phyloP scores from a whole-genome alignment of 2,329 filamentous ascomycete genomes.

The Alternaria longipes region DNA sequence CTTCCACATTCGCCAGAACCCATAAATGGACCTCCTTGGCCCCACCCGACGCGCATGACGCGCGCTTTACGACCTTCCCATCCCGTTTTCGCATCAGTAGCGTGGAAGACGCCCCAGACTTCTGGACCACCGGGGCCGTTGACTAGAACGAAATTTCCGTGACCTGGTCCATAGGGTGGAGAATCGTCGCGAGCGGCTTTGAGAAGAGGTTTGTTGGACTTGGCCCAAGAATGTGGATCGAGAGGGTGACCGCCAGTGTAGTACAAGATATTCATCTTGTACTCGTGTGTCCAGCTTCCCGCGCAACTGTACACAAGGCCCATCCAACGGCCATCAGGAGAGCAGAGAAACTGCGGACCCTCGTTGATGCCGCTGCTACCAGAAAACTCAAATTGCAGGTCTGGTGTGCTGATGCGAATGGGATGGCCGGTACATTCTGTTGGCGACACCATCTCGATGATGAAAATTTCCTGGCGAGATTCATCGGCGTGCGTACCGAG shows the following conservation, averaged over 20 bases:
- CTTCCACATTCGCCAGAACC: conserved; percentile 51
- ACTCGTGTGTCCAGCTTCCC: conserved; percentile 58
- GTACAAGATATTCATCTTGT: conserved; percentile 59
- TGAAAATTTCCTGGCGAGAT: conserved; percentile 56
- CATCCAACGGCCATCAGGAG: conserved; percentile 51
- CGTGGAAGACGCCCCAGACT: conserved; percentile 57
- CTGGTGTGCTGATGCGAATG: conserved; percentile 53
- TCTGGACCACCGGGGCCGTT: conserved; percentile 48
- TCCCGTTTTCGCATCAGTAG: conserved; percentile 57
- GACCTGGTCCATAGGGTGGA: conserved; percentile 57
- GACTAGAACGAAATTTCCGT: conserved; percentile 56
- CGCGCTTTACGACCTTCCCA: conserved; percentile 57
- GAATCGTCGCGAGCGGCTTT: conserved; percentile 44
- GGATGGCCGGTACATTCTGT: conserved; percentile 48
- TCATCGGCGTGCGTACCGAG: conserved; percentile 48
- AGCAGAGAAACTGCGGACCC: conserved; percentile 52
- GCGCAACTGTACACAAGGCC: conserved; percentile 60
- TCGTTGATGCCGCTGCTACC: conserved; percentile 57
- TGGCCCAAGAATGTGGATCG: conserved; percentile 50
- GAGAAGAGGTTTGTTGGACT: conserved; percentile 52
- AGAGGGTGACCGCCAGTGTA: conserved; percentile 55
- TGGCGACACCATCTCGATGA: conserved; percentile 52
- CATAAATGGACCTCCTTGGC: conserved; percentile 53
- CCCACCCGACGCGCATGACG: conserved; percentile 55
- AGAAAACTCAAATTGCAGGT: conserved; percentile 53